Conservation (phyloP, 2,329 filamentous ascomycete species). For the Monilinia fructigena region DNA sequence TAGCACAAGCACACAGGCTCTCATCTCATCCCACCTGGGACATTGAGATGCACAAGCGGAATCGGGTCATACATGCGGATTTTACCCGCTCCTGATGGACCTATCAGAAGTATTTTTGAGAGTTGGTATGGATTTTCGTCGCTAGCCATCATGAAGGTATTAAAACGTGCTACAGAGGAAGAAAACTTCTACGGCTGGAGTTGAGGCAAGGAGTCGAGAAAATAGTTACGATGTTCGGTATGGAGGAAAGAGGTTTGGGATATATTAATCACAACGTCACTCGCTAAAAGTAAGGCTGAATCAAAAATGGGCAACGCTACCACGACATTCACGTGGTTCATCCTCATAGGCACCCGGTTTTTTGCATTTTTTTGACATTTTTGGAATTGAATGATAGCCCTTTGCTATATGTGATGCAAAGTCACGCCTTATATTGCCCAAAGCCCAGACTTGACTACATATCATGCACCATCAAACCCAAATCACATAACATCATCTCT, state of each 20-base stretch:
- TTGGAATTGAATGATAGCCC: slow-evolving; percentile 36
- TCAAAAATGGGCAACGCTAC: slow-evolving; percentile 11
- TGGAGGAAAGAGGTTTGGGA: slow-evolving; percentile 7
- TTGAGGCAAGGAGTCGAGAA: neutral
- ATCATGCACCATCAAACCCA: slow-evolving; percentile 40
- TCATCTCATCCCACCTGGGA: slow-evolving; percentile 10
- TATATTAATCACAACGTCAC: slow-evolving; percentile 25
- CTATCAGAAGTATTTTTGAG: slow-evolving; percentile 56
- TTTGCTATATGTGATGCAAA: slow-evolving; percentile 39
- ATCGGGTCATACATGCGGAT: slow-evolving; percentile 44
- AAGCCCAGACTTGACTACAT: slow-evolving; percentile 40
- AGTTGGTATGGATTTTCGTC: slow-evolving; percentile 49
- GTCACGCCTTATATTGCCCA: slow-evolving; percentile 40
- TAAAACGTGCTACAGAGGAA: neutral
- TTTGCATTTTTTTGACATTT: slow-evolving; percentile 32
- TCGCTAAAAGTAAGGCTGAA: slow-evolving; percentile 18
- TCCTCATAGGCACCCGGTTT: slow-evolving; percentile 23
- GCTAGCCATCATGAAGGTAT: slow-evolving; percentile 43
- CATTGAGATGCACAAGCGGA: slow-evolving; percentile 19
- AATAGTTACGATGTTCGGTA: neutral
- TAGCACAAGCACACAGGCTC: slow-evolving; percentile 5
- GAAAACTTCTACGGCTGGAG: neutral
- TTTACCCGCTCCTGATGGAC: slow-evolving; percentile 56
- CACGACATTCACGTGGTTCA: slow-evolving; percentile 12
- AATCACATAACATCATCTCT: slow-evolving; percentile 32